Percentiles rank a stretch among this genome's conserved stretches.
phyloP scores from a whole-genome alignment of 2,329 filamentous ascomycete species.

The Fusarium euwallaceae region DNA sequence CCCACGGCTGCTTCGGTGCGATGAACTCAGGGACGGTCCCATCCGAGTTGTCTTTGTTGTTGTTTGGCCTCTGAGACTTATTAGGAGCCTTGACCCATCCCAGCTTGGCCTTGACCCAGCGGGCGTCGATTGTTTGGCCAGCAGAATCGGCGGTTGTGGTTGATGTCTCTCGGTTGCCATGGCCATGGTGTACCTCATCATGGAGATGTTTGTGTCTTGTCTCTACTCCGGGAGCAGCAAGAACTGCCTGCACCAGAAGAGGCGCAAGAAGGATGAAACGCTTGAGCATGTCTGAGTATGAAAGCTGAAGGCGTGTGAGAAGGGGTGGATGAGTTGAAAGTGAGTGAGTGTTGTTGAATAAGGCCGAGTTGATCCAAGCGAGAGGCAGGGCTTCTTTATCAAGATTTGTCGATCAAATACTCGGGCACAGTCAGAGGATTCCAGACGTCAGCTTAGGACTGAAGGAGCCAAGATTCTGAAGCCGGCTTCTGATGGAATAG shows the following conservation, averaged over 20 bases:
- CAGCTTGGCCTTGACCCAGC: constrained; percentile 32
- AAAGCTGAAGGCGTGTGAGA: not conserved
- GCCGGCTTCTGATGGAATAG: constrained; percentile 30
- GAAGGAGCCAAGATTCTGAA: constrained; percentile 32
- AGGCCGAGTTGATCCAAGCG: not conserved
- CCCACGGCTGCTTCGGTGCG: constrained; percentile 33
- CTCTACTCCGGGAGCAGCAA: constrained; percentile 40
- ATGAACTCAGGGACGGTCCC: constrained; percentile 29
- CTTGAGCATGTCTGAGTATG: constrained; percentile 39
- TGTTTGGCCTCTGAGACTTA: not conserved
- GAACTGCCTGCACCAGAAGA: constrained; percentile 43
- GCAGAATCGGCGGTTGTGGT: constrained; percentile 8
- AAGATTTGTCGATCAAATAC: constrained; percentile 1
- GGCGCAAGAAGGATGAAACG: constrained; percentile 40
- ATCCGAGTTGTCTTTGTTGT: constrained; percentile 1
- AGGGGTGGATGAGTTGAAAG: constrained; percentile 9
- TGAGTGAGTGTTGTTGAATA: constrained; percentile 9
- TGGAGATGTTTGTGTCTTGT: constrained; percentile 34
- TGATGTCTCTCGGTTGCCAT: constrained; percentile 18
- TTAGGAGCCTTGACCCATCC: constrained; percentile 28
- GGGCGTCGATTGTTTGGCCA: constrained; percentile 17
- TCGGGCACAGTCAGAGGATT: constrained; percentile 23
- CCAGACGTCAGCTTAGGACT: not conserved
- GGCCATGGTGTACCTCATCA: constrained; percentile 31
- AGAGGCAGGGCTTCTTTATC: constrained; percentile 34